A percentile compares a stretch with the other conserved stretches of the same genome.
Conservation (phyloP, 1,284 basidiomycete genomes). For the Fomitopsis betulina region DNA sequence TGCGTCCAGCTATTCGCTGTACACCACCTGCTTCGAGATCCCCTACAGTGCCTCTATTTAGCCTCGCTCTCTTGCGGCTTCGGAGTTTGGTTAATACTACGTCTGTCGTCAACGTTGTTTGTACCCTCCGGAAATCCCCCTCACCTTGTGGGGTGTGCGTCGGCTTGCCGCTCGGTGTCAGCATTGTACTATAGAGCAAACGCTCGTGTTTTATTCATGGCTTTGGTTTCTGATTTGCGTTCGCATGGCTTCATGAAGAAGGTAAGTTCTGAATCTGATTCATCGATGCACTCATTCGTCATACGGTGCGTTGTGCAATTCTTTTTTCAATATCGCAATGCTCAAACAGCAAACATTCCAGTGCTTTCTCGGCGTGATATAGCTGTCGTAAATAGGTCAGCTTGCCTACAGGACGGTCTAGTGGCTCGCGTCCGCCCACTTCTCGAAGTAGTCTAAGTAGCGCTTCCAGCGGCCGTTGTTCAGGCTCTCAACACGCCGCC, state of each 20-base stretch:
- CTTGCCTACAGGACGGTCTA: no score
- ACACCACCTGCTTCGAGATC: background rate
- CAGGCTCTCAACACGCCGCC: conserved; percentile 31
- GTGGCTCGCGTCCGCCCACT: no score
- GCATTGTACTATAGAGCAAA: background rate
- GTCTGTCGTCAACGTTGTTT: background rate
- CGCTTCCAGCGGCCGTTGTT: conserved; percentile 36
- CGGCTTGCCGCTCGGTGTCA: conserved; percentile 1
- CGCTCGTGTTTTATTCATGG: background rate
- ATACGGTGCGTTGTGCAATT: background rate
- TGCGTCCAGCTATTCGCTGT: background rate
- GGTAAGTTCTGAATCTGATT: background rate
- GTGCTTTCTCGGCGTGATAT: no score
- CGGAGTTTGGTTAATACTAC: background rate
- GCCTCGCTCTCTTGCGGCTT: background rate
- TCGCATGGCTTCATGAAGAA: no score
- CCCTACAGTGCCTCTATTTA: background rate
- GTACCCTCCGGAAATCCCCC: background rate
- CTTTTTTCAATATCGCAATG: no score
- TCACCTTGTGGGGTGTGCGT: background rate
- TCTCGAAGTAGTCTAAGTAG: conserved; percentile 28
- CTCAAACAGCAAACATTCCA: no score
- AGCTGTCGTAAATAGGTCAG: no score
- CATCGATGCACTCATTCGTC: background rate
- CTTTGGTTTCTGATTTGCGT: background rate